Base-by-base conservation (phyloP, 257 asterid genomes). In the Linaria vulgaris region DNA sequence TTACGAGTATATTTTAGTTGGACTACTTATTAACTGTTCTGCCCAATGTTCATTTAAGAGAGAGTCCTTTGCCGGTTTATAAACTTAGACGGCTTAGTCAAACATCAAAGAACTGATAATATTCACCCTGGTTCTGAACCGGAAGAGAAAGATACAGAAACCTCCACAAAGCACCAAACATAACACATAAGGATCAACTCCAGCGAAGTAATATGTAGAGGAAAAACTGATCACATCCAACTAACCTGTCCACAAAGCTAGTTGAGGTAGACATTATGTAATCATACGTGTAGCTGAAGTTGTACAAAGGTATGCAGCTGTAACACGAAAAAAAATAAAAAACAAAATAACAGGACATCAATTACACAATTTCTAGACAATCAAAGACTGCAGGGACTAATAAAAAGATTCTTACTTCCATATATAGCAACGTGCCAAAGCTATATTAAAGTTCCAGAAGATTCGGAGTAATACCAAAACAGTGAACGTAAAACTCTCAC, bases 231-330 rank as follows among this genome's bases (percentile, higher is more conserved):
- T 63, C 61, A 49, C 56, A 74, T 69, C 47, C 45, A 16, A 55
- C 48, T 68, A 76, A 87, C 97, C 99, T 92, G 85, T 92, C 99
- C 64, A 92, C 96, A 47, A 92, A 92, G 75, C 99, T 89, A 67
- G 81, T 87, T 66, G 91, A 71, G 61, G 96, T 57, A 72, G 99
- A 83, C 95, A 82, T 87, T 69, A 92, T 85, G 68, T 89, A 92
- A 68, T 92, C 87, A 67, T 92, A 92, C 24, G 87, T 84, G 83
- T 85, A 85, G 88, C 95, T 87, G 91, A 92, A 89, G 83, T 89
- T 90, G 81, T 89, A 89, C 25, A 92, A 77, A 69, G 99, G 99
- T 80, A 92, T 78, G 84, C 99, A 92, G 79, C 99, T 92, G 96
- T 64, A 81, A 74, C 69, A 64, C 44, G 30, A 69, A 50, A 54